phyloP scores from a whole-genome alignment of 2,329 filamentous ascomycete species.

The Fusarium longipes region DNA sequence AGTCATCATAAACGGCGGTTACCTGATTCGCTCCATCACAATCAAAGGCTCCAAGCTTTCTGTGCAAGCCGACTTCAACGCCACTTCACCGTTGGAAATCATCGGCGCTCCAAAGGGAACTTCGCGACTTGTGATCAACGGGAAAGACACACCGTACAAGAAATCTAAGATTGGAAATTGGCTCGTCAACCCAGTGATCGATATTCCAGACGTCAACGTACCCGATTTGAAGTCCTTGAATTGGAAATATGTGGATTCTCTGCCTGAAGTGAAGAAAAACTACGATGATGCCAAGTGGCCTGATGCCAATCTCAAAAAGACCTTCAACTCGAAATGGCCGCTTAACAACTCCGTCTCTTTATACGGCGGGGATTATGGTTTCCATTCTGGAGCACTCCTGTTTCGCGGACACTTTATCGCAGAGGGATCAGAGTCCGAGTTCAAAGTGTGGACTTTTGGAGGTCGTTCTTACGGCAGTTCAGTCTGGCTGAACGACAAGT shows the following conservation, averaged over 20 bases:
- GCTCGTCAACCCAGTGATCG: constrained; percentile 60
- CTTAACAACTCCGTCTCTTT: constrained; percentile 74
- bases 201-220: constrained; percentile 64
- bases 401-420: constrained; percentile 78
- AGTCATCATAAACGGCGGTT: constrained; percentile 69
- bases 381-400: constrained; percentile 73
- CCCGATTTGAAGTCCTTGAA: constrained; percentile 65
- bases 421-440: constrained; percentile 66
- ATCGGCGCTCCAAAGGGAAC: constrained; percentile 68
- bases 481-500: constrained; percentile 72
- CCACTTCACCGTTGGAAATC: constrained; percentile 74
- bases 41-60: constrained; percentile 67
- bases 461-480: constrained; percentile 75
- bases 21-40: constrained; percentile 71
- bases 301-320: constrained; percentile 65
- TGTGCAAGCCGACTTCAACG: constrained; percentile 78
- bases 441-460: constrained; percentile 72
- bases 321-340: constrained; percentile 68
- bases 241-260: constrained; percentile 77
- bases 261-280: constrained; percentile 72
- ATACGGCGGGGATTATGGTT: constrained; percentile 79
- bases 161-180: constrained; percentile 59
- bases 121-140: constrained; percentile 59
- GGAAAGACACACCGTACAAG: constrained; percentile 51
- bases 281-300: constrained; percentile 80